Evolutionary conservation across 768 basidiomycete species (phyloP), one percentile per base, ranked within the genome.

Genomic region (Tylopilus plumbeoviolaceoides): DNA sequence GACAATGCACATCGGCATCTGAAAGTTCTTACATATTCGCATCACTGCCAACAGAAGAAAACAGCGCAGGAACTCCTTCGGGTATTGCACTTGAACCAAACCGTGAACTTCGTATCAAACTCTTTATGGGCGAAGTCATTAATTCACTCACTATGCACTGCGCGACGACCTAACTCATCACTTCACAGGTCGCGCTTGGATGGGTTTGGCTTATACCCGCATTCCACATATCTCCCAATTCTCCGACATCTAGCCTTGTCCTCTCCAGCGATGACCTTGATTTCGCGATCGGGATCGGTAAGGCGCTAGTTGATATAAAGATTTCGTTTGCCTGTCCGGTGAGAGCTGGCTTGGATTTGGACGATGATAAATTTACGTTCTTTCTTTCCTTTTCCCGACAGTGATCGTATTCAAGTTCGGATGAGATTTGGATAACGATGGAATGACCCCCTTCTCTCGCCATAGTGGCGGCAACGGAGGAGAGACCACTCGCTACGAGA

Each of bases 181-280:
- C 30, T 50, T 11, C 33, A 23, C 63, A 91, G 78, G 76, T 91
- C 0, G 82, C 86, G 60, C 81, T 94, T 66, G 85, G 87, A 30
- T 94, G 91, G 91, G 64, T 84, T 46, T 93, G 91, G 91, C 77
- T 93, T 63, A 81, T 94, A 54, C 91, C 91, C 0, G 75, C 83
- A 0, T 93, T 93, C 72, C 89, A 93, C 63, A 80, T 91, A 73
- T 73, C 80, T 1, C 76, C 80, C 41, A 73, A 78, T 35, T 72
- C 75, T 5, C 63, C 70, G 8, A 55, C 63, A n/a, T 48, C 64
- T 7, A 56, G 36, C 21, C 51, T 87, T 23, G 57, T 67, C 11
- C 67, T 91, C 30, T 74, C 76, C 18, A 73, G 76, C 28, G 81
- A 84, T 56, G 87, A 91, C 44, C 59, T 90, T 20, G 91, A 92